A percentile compares a stretch with the other conserved stretches of the same genome.
phyloP scores from a whole-genome alignment of 192 early-diverging fungal species.

The Linnemannia hyalina region DNA sequence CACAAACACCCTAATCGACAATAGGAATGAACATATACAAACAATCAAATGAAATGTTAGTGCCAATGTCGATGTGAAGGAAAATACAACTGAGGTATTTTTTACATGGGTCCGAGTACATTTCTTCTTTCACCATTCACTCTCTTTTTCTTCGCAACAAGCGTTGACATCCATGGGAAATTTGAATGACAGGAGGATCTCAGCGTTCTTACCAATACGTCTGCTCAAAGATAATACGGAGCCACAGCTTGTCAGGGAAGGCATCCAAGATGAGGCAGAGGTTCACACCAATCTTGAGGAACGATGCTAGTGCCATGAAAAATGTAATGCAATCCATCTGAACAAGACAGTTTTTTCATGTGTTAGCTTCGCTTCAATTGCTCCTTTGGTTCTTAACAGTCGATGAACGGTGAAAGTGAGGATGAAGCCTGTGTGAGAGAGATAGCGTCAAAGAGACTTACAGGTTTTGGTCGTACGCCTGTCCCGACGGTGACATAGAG shows the following conservation, averaged over 20 bases:
- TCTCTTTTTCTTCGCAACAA: neutral
- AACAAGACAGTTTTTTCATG: neutral
- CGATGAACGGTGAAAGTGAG: too few species aligned
- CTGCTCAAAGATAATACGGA: constrained; percentile 49
- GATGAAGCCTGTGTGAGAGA: too few species aligned
- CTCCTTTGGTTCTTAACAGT: neutral
- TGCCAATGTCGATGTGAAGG: neutral
- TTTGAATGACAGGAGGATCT: neutral
- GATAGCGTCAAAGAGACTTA: constrained; percentile 11
- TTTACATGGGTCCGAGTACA: neutral
- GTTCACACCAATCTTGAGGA: constrained; percentile 43
- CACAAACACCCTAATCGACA: constrained; percentile 43
- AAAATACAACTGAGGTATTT: too few species aligned
- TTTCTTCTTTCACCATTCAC: neutral
- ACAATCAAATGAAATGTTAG: neutral
- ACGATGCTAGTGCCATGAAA: constrained; percentile 37
- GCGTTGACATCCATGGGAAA: neutral
- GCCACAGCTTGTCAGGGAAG: constrained; percentile 36
- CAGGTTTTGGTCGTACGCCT: constrained; percentile 45
- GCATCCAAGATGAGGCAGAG: constrained; percentile 31
- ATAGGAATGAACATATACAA: neutral
- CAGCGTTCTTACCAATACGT: constrained; percentile 33
- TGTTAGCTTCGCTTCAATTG: neutral
- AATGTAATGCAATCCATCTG: constrained; percentile 57
- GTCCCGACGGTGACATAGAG: constrained; percentile 36